phyloP scores from a whole-genome alignment of 345 rosid species.

The Salix dunnii region DNA sequence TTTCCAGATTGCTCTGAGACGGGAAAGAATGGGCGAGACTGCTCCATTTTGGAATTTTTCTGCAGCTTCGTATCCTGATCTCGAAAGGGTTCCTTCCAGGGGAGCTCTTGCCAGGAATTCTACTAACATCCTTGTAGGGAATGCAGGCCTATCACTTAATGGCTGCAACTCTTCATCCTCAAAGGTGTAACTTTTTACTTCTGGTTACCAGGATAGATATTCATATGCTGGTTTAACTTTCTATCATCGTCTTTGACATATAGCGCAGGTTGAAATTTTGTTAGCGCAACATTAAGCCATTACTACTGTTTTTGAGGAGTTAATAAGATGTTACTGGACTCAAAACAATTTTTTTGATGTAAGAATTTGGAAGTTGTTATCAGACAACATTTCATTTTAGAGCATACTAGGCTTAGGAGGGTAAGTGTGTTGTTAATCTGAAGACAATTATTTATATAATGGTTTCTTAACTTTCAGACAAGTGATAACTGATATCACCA shows the following conservation, averaged over 20 bases:
- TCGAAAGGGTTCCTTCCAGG: constrained; percentile 25
- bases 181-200: constrained; percentile 34
- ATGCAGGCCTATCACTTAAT: constrained; percentile 25
- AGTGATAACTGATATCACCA: background rate
- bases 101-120: constrained; percentile 13
- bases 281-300: background rate
- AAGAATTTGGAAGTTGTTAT: background rate
- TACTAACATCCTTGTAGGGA: constrained; percentile 11
- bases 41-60: constrained; percentile 83
- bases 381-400: background rate
- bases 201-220: background rate
- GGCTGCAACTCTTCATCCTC: constrained; percentile 33
- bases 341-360: background rate
- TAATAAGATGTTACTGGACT: background rate
- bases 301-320: background rate
- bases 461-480: background rate
- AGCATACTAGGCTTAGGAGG: background rate
- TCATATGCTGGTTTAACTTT: background rate
- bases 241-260: background rate
- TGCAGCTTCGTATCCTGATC: constrained; percentile 63
- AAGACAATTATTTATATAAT: background rate
- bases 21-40: constrained; percentile 79
- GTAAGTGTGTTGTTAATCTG: background rate
- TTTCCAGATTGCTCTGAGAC: constrained; percentile 71
- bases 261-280: background rate